Base-by-base conservation (phyloP, 2,329 filamentous ascomycete species). In the Onygena corvina region DNA sequence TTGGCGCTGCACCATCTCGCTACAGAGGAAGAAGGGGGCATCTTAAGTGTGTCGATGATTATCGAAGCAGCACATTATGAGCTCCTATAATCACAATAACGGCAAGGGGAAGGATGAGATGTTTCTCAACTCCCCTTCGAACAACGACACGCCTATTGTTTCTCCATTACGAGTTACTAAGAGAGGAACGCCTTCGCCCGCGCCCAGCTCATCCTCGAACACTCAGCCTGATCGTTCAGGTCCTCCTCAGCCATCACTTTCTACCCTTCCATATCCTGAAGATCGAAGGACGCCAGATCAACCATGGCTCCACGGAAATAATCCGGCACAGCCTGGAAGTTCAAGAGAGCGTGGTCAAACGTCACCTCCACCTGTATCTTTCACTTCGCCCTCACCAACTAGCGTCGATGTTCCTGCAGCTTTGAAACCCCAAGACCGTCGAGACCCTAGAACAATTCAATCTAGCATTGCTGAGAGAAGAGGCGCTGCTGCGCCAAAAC, bases 121-220 rank as follows among this genome's bases (percentile, higher is more conserved):
- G 71, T 90, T 93, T 70, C 76, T 93, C 56, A 67, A 74, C 53
- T 67, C 62, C 52, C 67, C 67, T n/a, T 61, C 60, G 46, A 69
- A 66, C 49, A 66, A 67, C 40, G 80, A 87, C 59, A 87, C 85
- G 59, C 85, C 87, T 51, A 86, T 84, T 14, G 77, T 94, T 58
- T 85, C 85, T 60, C 88, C 88, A 52, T 68, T 94, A 67, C 80
- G 86, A 61, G 93, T 94, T 64, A 83, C 82, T 71, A 93, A 93
- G 67, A 80, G 82, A 50, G 77, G 80, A 58, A 84, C 81, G 51
- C 77, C 81, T 27, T 74, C 74, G 47, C 79, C 79, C 49, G 62
- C 66, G 18, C 53, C 55, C 30, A 64, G 64, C 23, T 60, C 62
- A 7, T 57, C 60, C 16, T 42, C 38, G 5, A 42, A 42, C 21